These are phyloP conservation scores for Cryphonectria carpinicola DNA, from an alignment of 2,329 filamentous ascomycete species.

Conservation along the genomic window DNA sequence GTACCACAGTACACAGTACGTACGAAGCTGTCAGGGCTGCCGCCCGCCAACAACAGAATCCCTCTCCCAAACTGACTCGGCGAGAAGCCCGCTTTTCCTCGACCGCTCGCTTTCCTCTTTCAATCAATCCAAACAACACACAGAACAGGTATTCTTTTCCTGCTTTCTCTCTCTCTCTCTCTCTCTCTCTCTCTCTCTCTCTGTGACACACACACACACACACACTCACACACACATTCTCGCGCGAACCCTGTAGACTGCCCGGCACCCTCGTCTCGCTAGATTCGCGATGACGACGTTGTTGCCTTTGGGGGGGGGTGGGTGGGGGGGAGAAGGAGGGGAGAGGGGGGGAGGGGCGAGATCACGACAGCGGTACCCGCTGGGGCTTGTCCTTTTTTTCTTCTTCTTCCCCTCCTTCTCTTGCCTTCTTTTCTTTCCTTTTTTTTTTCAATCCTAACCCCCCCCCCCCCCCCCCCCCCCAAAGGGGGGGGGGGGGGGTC, in stretches of 20 bases:
- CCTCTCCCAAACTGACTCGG: not conserved
- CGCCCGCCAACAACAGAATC: not conserved
- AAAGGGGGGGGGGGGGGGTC: no score
- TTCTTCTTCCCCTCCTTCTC: no score
- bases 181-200: not conserved
- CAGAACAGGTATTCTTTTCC: no score
- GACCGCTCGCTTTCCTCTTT: not conserved
- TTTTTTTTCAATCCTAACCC: no score
- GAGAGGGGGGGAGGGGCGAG: not conserved
- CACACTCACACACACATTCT: not conserved
- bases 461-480: no score
- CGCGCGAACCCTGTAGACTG: not conserved
- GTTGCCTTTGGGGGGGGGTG: not conserved
- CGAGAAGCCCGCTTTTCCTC: not conserved
- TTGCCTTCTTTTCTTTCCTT: no score
- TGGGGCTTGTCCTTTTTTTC: not conserved
- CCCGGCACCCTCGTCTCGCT: not conserved
- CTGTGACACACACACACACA: no score
- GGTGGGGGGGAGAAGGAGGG: not conserved
- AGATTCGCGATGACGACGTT: not conserved
- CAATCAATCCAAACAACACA: not conserved
- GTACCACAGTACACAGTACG: no score
- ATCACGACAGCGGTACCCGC: conserved; percentile 1
- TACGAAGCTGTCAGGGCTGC: not conserved
- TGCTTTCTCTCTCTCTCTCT: no score